phyloP scores from a whole-genome alignment of 495 filamentous ascomycete species.

The Cladorrhinum samala region DNA sequence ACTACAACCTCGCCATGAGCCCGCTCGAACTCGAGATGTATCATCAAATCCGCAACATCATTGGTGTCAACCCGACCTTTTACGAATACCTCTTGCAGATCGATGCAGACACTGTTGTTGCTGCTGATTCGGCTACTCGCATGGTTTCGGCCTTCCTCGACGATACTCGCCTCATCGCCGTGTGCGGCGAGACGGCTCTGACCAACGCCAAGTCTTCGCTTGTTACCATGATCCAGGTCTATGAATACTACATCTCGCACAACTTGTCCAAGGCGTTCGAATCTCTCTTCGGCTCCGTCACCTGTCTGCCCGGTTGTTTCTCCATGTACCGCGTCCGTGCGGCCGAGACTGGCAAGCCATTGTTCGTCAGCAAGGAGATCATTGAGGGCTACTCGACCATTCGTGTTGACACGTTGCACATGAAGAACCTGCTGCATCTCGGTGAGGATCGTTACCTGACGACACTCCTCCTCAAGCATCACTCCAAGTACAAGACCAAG shows the following conservation, averaged over 20 bases:
- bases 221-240: conserved; percentile 98
- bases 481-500: conserved; percentile 95
- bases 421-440: conserved; percentile 96
- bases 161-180: conserved; percentile 84
- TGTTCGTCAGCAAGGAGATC: conserved; percentile 91
- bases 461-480: conserved; percentile 86
- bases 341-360: conserved; percentile 85
- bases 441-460: conserved; percentile 95
- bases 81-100: conserved; percentile 98
- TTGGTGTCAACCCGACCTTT: conserved; percentile 96
- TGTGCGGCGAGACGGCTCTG: conserved; percentile 91
- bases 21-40: conserved; percentile 97
- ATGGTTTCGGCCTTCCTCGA: conserved; percentile 88
- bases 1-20: conserved; percentile 93
- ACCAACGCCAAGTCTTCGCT: conserved; percentile 90
- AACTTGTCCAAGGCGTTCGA: conserved; percentile 98
- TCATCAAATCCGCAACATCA: conserved; percentile 98
- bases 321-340: conserved; percentile 97
- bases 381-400: conserved; percentile 82
- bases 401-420: conserved; percentile 94
- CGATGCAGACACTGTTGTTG: conserved; percentile 94
- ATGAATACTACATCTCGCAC: conserved; percentile 99
- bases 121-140: conserved; percentile 82
- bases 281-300: conserved; percentile 93
- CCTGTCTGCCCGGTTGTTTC: conserved; percentile 96